Conservation (phyloP, 2,329 filamentous ascomycete species). For the Penicillium sp. region DNA sequence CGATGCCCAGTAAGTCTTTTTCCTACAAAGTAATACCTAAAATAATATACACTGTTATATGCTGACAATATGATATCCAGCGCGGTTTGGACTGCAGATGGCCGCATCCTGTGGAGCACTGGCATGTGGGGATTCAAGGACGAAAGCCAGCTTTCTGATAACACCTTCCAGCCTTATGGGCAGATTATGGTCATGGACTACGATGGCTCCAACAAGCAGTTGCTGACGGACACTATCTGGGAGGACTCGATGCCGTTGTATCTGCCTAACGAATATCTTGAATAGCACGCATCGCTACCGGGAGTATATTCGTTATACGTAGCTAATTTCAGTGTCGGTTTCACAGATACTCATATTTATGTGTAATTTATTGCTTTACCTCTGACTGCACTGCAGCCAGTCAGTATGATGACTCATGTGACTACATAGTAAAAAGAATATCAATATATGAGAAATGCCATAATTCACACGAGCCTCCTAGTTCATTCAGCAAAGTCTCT, state of each 20-base stretch:
- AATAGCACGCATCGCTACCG: too few species aligned
- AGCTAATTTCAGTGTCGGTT: too few species aligned
- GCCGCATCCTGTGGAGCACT: conserved; percentile 39
- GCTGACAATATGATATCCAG: background rate
- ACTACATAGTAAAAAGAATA: too few species aligned
- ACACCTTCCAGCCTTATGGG: background rate
- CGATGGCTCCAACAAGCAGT: conserved; percentile 33
- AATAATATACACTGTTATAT: too few species aligned
- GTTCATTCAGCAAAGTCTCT: too few species aligned
- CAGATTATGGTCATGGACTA: conserved; percentile 29
- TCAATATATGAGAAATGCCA: too few species aligned
- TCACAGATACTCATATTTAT: too few species aligned
- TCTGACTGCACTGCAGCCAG: too few species aligned
- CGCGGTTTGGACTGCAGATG: conserved; percentile 43
- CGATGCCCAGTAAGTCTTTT: background rate
- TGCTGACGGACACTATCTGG: conserved; percentile 28
- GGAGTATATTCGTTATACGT: too few species aligned
- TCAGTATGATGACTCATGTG: too few species aligned
- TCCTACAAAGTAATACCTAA: background rate
- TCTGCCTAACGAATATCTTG: conserved; percentile 16
- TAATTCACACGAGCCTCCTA: too few species aligned
- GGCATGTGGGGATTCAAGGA: conserved; percentile 45
- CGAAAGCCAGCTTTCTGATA: conserved; percentile 39
- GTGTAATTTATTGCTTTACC: too few species aligned
- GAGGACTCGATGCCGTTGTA: conserved; percentile 30